These are phyloP conservation scores for Parietaria judaica DNA, from an alignment of 306 rosid species.

Conservation along the genomic window DNA sequence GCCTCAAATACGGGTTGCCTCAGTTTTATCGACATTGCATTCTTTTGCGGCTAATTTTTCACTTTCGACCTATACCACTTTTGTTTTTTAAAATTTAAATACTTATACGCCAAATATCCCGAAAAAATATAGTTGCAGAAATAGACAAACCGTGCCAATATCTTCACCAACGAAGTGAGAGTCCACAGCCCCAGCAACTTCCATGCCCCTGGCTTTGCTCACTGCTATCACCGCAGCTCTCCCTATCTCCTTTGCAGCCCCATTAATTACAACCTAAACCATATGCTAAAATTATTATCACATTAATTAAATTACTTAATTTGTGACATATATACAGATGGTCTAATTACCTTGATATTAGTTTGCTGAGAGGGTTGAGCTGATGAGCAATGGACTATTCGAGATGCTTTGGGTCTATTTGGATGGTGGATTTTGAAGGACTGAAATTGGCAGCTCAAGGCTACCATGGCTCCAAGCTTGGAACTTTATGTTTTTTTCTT, in stretches of 20 bases:
- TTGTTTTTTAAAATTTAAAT: no score
- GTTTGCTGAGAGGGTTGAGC: constrained; percentile 43
- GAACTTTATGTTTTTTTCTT: background rate
- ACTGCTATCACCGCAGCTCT: constrained; percentile 82
- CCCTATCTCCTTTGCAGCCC: constrained; percentile 94
- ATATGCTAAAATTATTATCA: background rate
- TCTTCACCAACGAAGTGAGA: constrained; percentile 44
- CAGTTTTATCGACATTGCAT: no score
- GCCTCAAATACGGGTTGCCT: no score
- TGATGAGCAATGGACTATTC: constrained; percentile 35
- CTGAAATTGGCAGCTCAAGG: constrained; percentile 51
- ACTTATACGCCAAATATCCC: background rate
- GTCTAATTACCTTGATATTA: constrained; percentile 54
- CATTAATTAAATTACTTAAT: background rate
- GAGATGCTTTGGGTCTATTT: constrained; percentile 28
- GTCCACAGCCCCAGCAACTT: constrained; percentile 53
- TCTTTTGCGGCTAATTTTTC: no score
- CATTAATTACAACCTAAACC: constrained; percentile 70
- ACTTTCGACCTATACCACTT: no score
- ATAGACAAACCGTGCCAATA: constrained; percentile 33
- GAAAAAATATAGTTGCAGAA: background rate
- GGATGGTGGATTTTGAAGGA: constrained; percentile 23
- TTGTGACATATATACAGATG: no score
- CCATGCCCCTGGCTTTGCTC: constrained; percentile 62
- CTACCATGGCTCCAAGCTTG: constrained; percentile 45